Evolutionary conservation across 805 yeast genomes (phyloP), one percentile per base, ranked within the genome.

Genomic region (Zygoascus flipseniorum): DNA sequence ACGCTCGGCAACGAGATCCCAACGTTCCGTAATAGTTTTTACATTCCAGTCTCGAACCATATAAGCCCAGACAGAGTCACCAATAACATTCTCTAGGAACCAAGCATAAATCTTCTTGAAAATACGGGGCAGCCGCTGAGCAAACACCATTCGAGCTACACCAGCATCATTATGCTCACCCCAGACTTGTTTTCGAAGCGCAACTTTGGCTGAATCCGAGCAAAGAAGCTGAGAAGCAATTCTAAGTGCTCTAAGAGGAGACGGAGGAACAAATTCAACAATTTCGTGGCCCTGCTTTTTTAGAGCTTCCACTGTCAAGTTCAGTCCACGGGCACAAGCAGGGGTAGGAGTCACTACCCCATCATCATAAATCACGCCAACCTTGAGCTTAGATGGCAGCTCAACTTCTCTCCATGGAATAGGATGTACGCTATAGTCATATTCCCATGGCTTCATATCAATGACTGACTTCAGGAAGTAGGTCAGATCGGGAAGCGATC

Each of bases 211-310:
- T 14, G 67, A 72, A 51, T 72, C 76, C 8, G 70, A 67, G 37
- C 59, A 54, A 39, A 72, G 63, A 47, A 72, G 57, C 55, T 69
- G 74, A 47, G 75, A 62, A 55, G 76, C 86, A 47, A 83, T 75
- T 2, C 84, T 82, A 56, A 76, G 77, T 20, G 84, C 84, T 60
- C 78, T 75, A 49, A 79, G 65, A 1, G 81, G 79, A 51, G 73
- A 76, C 35, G 86, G 80, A 3, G 77, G 68, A 5, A 61, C 63
- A 67, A 75, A 76, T 20, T 69, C 73, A 9, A 76, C 71, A 23
- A 76, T 69, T 49, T 72, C 74, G 57, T 75, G 78, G 50, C 82
- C 82, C 53, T 72, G 71, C 48, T 63, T 69, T 51, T 61, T 55
- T 48, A 73, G 63, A n/a, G 76, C 73, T 11, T 70, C 76, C 6